Conservation (phyloP, 441 rosid species). For the Raphanus hybrid region DNA sequence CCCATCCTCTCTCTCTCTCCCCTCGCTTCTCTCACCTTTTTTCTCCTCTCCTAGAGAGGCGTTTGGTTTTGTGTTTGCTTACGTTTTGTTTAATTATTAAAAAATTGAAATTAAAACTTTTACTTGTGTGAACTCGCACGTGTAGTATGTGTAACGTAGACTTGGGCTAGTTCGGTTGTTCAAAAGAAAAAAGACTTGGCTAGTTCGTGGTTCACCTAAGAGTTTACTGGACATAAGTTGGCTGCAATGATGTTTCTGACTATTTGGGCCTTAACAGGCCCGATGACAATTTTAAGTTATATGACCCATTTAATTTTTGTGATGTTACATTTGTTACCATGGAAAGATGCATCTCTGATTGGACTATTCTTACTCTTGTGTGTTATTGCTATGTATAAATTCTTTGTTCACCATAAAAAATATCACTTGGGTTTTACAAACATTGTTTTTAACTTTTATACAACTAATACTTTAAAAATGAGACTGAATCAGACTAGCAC, state of each 20-base stretch:
- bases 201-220: background rate
- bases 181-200: too few relatives aligned
- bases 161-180: background rate
- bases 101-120: background rate
- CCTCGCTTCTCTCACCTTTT: background rate
- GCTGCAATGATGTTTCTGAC: background rate
- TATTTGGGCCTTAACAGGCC: background rate
- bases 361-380: background rate
- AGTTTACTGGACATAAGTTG: background rate
- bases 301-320: background rate
- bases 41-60: constrained; percentile 32
- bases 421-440: background rate
- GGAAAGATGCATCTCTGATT: background rate
- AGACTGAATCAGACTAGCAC: background rate
- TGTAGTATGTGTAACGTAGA: background rate
- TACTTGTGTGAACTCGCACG: constrained; percentile 47
- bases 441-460: background rate
- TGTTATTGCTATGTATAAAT: background rate
- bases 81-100: constrained; percentile 12
- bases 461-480: background rate
- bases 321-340: background rate
- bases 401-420: background rate
- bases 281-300: background rate
- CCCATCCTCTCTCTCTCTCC: constrained; percentile 43
- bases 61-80: constrained; percentile 37